A percentile compares a stretch with the other conserved stretches of the same genome.
These are phyloP conservation scores for Echites panduratus DNA, from an alignment of 257 asterid genomes.

Conservation along the genomic window DNA sequence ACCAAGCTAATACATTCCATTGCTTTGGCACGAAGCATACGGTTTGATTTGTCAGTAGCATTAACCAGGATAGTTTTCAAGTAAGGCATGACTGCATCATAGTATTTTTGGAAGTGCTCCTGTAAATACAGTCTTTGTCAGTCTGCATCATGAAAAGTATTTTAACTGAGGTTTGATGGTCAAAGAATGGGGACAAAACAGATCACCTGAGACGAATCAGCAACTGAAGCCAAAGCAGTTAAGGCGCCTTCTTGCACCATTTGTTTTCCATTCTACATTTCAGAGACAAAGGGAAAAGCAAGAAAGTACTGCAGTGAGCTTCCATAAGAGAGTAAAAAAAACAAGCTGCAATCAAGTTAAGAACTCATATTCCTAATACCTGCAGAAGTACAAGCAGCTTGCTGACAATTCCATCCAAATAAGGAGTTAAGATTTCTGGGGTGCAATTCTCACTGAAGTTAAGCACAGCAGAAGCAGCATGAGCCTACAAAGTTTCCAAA, in stretches of 20 bases:
- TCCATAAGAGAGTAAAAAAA: background rate
- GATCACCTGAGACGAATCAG: constrained; percentile 92
- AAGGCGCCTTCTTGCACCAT: constrained; percentile 99
- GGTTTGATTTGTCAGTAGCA: constrained; percentile 81
- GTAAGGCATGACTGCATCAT: constrained; percentile 90
- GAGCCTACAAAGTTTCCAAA: constrained; percentile 55
- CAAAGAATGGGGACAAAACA: background rate
- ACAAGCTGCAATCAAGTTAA: background rate
- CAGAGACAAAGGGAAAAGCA: constrained; percentile 8
- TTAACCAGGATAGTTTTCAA: constrained; percentile 77
- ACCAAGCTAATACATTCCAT: constrained; percentile 95
- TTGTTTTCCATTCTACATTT: constrained; percentile 82
- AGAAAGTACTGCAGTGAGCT: background rate
- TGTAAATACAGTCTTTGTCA: constrained; percentile 26
- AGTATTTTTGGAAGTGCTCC: constrained; percentile 84
- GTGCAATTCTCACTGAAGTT: constrained; percentile 94
- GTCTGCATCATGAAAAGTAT: constrained; percentile 6
- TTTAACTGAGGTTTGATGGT: constrained; percentile 6
- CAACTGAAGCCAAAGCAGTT: constrained; percentile 91
- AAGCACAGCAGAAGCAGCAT: constrained; percentile 93
- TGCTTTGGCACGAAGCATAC: constrained; percentile 98
- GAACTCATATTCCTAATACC: constrained; percentile 34
- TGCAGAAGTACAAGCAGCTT: constrained; percentile 76
- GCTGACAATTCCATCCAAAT: constrained; percentile 78
- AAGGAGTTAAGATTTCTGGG: constrained; percentile 77